phyloP scores from a whole-genome alignment of 2,329 filamentous ascomycete genomes.

The Penicillium sp. region DNA sequence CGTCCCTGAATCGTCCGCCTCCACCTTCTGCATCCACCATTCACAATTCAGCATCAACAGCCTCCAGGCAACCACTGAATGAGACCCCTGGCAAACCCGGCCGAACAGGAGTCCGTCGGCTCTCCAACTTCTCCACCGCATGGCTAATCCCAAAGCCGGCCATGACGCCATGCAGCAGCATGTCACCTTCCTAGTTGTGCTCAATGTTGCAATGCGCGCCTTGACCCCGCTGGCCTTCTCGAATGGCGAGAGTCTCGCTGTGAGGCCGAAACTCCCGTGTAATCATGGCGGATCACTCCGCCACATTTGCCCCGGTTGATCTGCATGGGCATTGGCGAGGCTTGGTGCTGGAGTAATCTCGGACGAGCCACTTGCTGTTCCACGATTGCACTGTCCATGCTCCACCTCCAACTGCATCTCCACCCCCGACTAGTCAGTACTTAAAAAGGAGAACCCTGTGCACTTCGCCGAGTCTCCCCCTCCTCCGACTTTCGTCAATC shows the following conservation, averaged over 20 bases:
- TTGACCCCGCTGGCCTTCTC: conserved; percentile 2
- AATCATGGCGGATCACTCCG: not conserved
- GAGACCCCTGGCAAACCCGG: not conserved
- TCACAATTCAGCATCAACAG: not conserved
- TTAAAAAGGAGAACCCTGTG: not conserved
- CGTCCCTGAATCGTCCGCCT: not conserved
- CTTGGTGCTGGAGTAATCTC: conserved; percentile 6
- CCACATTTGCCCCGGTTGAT: not conserved
- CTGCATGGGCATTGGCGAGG: conserved; percentile 2
- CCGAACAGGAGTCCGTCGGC: not conserved
- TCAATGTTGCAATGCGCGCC: conserved; percentile 18
- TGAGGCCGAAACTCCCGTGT: not conserved
- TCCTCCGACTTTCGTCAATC: not conserved
- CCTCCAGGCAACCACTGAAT: not conserved
- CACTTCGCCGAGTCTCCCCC: not conserved
- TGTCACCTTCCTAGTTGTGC: conserved; percentile 21
- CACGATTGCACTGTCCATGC: not conserved
- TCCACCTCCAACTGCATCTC: not conserved
- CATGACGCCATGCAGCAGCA: conserved; percentile 5
- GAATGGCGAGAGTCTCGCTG: conserved; percentile 4
- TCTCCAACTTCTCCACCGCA: not conserved
- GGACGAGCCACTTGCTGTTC: not conserved
- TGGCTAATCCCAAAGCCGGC: not conserved
- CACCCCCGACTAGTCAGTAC: not conserved
- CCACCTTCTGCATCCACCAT: not conserved